These are phyloP conservation scores for Sclerotinia subarctica DNA, from an alignment of 2,329 filamentous ascomycete genomes.

Conservation along the genomic window DNA sequence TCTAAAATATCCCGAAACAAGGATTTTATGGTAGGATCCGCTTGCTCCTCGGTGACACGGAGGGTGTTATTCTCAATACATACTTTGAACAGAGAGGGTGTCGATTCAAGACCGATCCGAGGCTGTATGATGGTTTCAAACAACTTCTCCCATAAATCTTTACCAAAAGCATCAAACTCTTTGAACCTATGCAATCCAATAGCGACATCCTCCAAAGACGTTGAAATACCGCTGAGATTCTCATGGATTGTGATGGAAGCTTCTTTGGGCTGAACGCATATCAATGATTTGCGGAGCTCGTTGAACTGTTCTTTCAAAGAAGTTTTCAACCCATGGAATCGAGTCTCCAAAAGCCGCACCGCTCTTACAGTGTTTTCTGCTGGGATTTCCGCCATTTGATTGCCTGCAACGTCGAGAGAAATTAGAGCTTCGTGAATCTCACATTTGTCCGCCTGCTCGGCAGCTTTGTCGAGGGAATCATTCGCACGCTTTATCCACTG, in stretches of 20 bases:
- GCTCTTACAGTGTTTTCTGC: slow-evolving; percentile 60
- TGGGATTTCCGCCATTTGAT: slow-evolving; percentile 56
- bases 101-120: slow-evolving; percentile 49
- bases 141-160: slow-evolving; percentile 59
- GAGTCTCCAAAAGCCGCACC: slow-evolving; percentile 61
- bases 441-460: slow-evolving; percentile 52
- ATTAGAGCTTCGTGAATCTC: slow-evolving; percentile 56
- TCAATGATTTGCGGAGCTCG: slow-evolving; percentile 66
- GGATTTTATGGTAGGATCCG: slow-evolving; percentile 47
- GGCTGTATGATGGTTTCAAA: slow-evolving; percentile 59
- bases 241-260: slow-evolving; percentile 52
- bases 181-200: slow-evolving; percentile 57
- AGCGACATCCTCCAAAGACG: slow-evolving; percentile 53
- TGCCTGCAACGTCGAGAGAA: slow-evolving; percentile 59
- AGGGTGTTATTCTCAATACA: slow-evolving; percentile 46
- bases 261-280: slow-evolving; percentile 58
- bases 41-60: slow-evolving; percentile 41
- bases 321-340: slow-evolving; percentile 63
- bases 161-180: slow-evolving; percentile 58
- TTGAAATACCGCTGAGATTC: slow-evolving; percentile 39
- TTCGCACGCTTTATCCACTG: slow-evolving; percentile 55
- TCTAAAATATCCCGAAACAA: slow-evolving; percentile 54
- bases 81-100: slow-evolving; percentile 42
- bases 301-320: slow-evolving; percentile 64
- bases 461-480: slow-evolving; percentile 59